These are phyloP conservation scores for Sechiopsis laciniata DNA, from an alignment of 306 rosid species.

Conservation along the genomic window DNA sequence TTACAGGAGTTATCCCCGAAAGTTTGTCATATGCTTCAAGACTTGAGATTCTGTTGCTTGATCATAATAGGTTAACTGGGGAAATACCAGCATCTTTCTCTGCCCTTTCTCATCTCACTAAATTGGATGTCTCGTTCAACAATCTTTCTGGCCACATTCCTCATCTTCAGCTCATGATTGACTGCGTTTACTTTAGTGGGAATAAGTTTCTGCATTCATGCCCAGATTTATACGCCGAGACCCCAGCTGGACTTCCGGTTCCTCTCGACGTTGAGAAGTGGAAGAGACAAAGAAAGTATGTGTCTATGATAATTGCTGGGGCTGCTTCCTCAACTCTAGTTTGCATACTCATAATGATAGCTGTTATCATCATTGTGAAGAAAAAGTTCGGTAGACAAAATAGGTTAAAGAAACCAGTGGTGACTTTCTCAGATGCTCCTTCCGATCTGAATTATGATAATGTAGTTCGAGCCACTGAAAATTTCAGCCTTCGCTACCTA, in stretches of 20 bases:
- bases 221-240: slow-evolving; percentile 12
- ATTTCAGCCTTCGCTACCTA: slow-evolving; percentile 54
- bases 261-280: slow-evolving; percentile 13
- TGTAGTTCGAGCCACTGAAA: slow-evolving; percentile 45
- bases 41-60: slow-evolving; percentile 30
- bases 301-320: neutral
- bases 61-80: slow-evolving; percentile 28
- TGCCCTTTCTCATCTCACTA: slow-evolving; percentile 16
- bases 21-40: slow-evolving; percentile 29
- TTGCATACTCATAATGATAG: slow-evolving; percentile 3
- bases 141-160: slow-evolving; percentile 30
- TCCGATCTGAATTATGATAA: slow-evolving; percentile 45
- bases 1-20: slow-evolving; percentile 34
- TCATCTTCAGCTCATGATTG: slow-evolving; percentile 25
- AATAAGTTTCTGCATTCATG: slow-evolving; percentile 28
- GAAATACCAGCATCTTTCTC: slow-evolving; percentile 26
- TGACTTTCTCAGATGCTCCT: slow-evolving; percentile 41
- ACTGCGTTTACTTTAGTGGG: slow-evolving; percentile 27
- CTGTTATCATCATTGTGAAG: slow-evolving; percentile 9
- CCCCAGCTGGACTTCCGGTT: slow-evolving; percentile 19
- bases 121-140: slow-evolving; percentile 25
- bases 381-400: slow-evolving; percentile 26
- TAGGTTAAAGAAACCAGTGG: slow-evolving; percentile 12
- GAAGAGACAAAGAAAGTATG: slow-evolving; percentile 11
- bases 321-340: slow-evolving; percentile 12